Base-by-base conservation (phyloP, 306 rosid genomes). In the Arachis hypogaea region DNA sequence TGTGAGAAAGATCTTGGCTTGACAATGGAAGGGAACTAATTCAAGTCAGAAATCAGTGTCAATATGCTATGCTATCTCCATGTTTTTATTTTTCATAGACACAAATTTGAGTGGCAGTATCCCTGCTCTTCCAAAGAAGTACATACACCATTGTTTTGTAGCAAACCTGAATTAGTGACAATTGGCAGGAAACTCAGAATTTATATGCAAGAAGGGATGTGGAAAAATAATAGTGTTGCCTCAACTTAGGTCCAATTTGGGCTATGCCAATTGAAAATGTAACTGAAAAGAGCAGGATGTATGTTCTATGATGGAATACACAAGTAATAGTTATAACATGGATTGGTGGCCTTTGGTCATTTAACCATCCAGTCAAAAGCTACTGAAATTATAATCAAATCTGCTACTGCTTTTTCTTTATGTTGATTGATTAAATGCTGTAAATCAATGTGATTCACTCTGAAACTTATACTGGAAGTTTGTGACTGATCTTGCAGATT, bases 401-500 rank as follows among this genome's bases (percentile, higher is more conserved):
- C 47, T 22, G 59, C 59, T 11, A 33, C 40, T 16, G n/a, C 63
- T 10, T 67, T 36, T 50, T 59, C 43, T 68, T 43, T 59, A 46
- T 14, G 42, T 72, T 29, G 43, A 58, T 42, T 64, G 36, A 70
- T 22, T 75, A 50, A 5, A 44, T 75, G 61, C 9, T 9, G 40
- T 45, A 38, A 73, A 38, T 68, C 76, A 56, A 22, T 43, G 36
- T 69, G 62, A 75, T 80, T n/a, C 59, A 41, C 63, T 46, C 12
- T 68, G 36, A 49, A 71, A 47, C 22, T 56, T 73, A 11, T 6
- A 12, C 47, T 64, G 45, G 60, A 42, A 33, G 61, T 52, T 63
- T 54, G 64, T 70, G 10, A 51, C 77, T 73, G 76, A 80, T 86
- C 69, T 72, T 87, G 72, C 92, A 94, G 99, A 94, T 94, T 86